Base-by-base conservation (phyloP, 1,284 basidiomycete genomes). In the Boletus subluridellus region DNA sequence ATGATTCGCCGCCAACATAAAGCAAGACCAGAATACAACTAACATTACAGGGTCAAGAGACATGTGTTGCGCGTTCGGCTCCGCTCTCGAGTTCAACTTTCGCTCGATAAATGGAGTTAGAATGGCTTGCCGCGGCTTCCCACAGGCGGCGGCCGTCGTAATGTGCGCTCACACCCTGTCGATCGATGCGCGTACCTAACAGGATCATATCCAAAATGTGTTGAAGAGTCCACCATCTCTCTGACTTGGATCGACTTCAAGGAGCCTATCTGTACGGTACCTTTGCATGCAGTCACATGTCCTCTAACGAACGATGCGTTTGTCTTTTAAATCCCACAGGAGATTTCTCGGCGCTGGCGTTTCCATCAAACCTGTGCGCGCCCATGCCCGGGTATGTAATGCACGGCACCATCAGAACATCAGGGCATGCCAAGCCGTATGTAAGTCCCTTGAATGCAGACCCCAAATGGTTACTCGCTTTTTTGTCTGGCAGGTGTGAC, bases 311-410 rank as follows among this genome's bases (percentile, higher is more conserved):
- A 17, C n/a, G 14, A 15, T 37, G 24, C 11, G n/a, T 28, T 30
- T 7, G 30, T 42, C 28, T n/a, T 24, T 21, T 12, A 28, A 28
- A 6, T 12, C 15, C 26, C n/a, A 44, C 3, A 3, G 21, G 24
- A 28, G 8, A 42, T 55, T 39, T 55, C 44, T 38, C 37, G 37
- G 28, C 26, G 2, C 3, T 35, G 26, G 3, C 8, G 34, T 53
- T 53, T 21, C 49, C 45, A 46, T 58, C 52, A 47, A n/a, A 45
- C 42, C 57, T 51, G 52, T 53, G 59, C 30, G 10, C 45, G 45
- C 45, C 32, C 30, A 15, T 47, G 9, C 47, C n/a, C 30, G 6
- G 7, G 9, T 46, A 30, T n/a, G 21, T 35, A 30, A 17, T 26
- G 14, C 24, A 61, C 46, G n/a, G 41, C 56, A 42, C 24, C 35